A percentile compares a stretch with the other conserved stretches of the same genome.
These are phyloP conservation scores for Sclerotinia borealis DNA, from an alignment of 2,329 filamentous ascomycete genomes.

Conservation along the genomic window DNA sequence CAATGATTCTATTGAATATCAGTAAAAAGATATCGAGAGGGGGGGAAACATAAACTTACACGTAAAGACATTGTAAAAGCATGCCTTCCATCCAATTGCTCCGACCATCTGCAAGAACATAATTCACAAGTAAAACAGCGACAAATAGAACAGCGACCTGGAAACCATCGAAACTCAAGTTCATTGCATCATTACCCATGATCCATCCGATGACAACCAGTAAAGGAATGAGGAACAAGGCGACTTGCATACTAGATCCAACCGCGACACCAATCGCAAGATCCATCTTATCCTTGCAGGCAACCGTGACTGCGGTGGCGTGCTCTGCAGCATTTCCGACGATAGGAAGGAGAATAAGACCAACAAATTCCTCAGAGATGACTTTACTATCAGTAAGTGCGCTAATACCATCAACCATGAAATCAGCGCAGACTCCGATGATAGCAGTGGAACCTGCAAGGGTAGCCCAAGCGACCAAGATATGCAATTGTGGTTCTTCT, in stretches of 20 bases:
- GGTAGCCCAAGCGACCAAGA: constrained; percentile 65
- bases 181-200: constrained; percentile 60
- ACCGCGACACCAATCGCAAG: constrained; percentile 75
- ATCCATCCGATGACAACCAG: constrained; percentile 77
- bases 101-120: constrained; percentile 66
- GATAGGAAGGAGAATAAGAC: constrained; percentile 73
- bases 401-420: constrained; percentile 70
- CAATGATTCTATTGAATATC: constrained; percentile 16
- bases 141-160: constrained; percentile 83
- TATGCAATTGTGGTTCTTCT: constrained; percentile 68
- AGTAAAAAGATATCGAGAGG: neutral
- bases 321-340: constrained; percentile 79
- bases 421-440: constrained; percentile 71
- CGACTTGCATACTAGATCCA: constrained; percentile 78
- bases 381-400: constrained; percentile 61
- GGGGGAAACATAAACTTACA: constrained; percentile 20
- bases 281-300: constrained; percentile 66
- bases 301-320: constrained; percentile 79
- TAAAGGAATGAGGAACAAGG: constrained; percentile 73
- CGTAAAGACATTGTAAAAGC: constrained; percentile 29
- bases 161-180: constrained; percentile 69
- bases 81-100: constrained; percentile 40
- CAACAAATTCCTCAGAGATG: constrained; percentile 75
- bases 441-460: constrained; percentile 65
- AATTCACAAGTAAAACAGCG: constrained; percentile 78